Percentiles rank a stretch among this genome's conserved stretches.
These are phyloP conservation scores for Cynanchum wilfordii DNA, from an alignment of 257 asterid genomes.

Conservation along the genomic window DNA sequence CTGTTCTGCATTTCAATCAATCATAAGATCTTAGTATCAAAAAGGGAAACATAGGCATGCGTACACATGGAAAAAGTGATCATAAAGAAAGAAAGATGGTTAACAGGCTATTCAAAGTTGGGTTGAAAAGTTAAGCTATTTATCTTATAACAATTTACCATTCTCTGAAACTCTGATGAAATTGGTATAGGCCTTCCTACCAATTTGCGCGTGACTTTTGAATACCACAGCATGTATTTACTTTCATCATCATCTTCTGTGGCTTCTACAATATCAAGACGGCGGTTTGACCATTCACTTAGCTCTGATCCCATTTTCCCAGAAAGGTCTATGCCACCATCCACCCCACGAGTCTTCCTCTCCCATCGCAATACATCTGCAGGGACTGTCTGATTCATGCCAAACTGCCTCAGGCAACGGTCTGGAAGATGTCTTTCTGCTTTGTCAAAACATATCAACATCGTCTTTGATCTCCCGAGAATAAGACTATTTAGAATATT, in stretches of 20 bases:
- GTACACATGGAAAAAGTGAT: background rate
- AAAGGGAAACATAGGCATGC: background rate
- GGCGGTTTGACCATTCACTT: conserved; percentile 74
- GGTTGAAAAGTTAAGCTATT: background rate
- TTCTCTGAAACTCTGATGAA: conserved; percentile 82
- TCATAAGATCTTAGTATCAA: conserved; percentile 1
- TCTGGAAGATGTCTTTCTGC: conserved; percentile 98
- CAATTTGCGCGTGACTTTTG: conserved; percentile 61
- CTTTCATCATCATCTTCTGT: conserved; percentile 81
- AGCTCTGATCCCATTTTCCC: conserved; percentile 87
- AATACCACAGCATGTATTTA: conserved; percentile 84
- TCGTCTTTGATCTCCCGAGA: conserved; percentile 91
- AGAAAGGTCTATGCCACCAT: conserved; percentile 82
- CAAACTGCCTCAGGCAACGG: conserved; percentile 89
- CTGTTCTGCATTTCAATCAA: conserved; percentile 43
- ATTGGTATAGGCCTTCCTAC: conserved; percentile 86
- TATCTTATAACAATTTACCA: conserved; percentile 41
- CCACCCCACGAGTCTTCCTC: conserved; percentile 96
- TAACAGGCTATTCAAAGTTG: background rate
- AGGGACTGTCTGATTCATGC: conserved; percentile 77
- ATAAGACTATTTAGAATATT: conserved; percentile 65
- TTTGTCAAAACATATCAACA: conserved; percentile 92
- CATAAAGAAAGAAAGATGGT: conserved; percentile 1
- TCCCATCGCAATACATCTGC: conserved; percentile 87
- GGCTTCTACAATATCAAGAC: conserved; percentile 69